Evolutionary conservation across 108 stramenopile genomes (phyloP), one percentile per base, ranked within the genome.

Genomic region (Conticribra weissflogii): DNA sequence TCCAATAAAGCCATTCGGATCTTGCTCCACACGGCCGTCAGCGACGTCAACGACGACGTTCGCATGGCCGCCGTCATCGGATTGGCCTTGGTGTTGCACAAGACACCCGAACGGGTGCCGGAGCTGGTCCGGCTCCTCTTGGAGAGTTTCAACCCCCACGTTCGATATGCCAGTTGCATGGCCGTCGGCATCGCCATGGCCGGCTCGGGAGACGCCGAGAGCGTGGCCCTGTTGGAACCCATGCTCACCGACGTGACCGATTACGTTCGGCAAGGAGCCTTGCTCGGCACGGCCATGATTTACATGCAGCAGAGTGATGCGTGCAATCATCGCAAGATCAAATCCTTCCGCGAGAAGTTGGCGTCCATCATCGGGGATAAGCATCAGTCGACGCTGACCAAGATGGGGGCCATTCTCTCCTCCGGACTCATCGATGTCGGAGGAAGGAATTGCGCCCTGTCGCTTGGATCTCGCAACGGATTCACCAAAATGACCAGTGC

Each of bases 131-230:
- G 92, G 50, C 88, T 99, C 17, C 81, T 99, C 16, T 78, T 98
- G n/a, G 99, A 98, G 73, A 90, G 88, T 73, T 99, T 98, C 91
- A 99, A 99, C 79, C 96, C 99, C 18, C 98, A 99, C 78, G 98
- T 99, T 33, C 91, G 99, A 49, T 99, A 98, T 74, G 99, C 98
- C 19, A 95, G 97, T 75, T 98, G 98, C 68, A 94, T 99, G 92
- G 98, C 99, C 7, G 95, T 99, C 3, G 99, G 98, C 19, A 97
- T 99, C 68, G 96, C 98, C 54, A 97, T 97, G 94, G 95, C 98
- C 3, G 98, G 97, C 19, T 92, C 97, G 9, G 99, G 94, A 3
- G 85, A 94, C 59, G 53, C 90, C 28, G 97, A 98, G 54, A 97
- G 97, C 56, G 81, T 99, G 53, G 89, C 92, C n/a, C 81, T 99